Base-by-base conservation (phyloP, 2,329 filamentous ascomycete genomes). In the Trichoderma koningiopsis region DNA sequence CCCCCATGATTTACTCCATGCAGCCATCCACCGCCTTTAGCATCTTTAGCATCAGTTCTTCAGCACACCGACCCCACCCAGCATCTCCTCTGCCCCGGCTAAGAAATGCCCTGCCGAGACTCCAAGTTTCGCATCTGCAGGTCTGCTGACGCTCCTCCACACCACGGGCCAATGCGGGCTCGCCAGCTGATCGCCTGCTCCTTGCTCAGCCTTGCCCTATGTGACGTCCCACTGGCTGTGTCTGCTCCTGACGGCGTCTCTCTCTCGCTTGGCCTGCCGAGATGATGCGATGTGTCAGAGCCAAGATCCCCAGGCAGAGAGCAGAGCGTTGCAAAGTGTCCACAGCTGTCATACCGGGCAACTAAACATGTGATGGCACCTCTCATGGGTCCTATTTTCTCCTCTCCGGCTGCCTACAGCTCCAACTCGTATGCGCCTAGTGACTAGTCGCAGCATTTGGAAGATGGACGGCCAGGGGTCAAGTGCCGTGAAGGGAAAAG, bases 91-190 rank as follows among this genome's bases (percentile, higher is more conserved):
- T 55, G 61, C 24, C 33, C 31, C 22, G 31, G 27, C 63, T 27
- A 49, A 58, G 63, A 47, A 43, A 40, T 58, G 29, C 35, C 47
- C 19, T 66, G 63, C 63, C 63, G 63, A 66, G 63, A 66, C 53
- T 43, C 52, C 27, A 43, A 47, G 52, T 58, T 57, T 65, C 37
- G 63, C 55, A 58, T 67, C 63, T 59, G 63, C 55, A 49, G 63
- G 66, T 68, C 66, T 68, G 66, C 66, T 68, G 66, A 68, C 66
- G 37, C 66, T 62, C 66, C 59, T 62, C 49, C 56, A 57, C 56
- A 53, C 57, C 65, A 40, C 43, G 16, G 65, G 33, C 65, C n/a
- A 53, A 56, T 57, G 58, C 66, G 61, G 47, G 14, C 47, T 40
- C 33, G 47, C 61, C 61, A 68, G 66, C 66, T 68, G 66, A 68